Percentiles rank a stretch among this genome's conserved stretches.
Conservation (phyloP, 805 yeast genomes). For the Teunomyces lycoperdinae region DNA sequence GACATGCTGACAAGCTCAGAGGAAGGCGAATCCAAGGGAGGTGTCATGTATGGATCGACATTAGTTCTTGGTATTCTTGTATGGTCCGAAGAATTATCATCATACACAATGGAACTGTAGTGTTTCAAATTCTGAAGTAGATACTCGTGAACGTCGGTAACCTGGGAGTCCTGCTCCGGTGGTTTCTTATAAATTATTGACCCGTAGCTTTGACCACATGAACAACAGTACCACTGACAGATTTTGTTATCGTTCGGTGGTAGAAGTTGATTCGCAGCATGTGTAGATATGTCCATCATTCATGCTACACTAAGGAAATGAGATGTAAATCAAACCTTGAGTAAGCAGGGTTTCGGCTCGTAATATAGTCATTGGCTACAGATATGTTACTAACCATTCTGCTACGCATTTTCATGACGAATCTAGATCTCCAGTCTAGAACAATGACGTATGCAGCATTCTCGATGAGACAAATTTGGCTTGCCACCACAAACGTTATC, state of each 20-base stretch:
- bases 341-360: background rate
- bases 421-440: conserved; percentile 3
- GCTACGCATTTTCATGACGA: background rate
- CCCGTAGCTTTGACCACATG: conserved; percentile 39
- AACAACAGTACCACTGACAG: conserved; percentile 43
- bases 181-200: conserved; percentile 16
- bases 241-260: conserved; percentile 21
- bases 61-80: background rate
- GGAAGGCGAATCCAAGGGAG: background rate
- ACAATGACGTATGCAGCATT: background rate
- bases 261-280: background rate
- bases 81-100: background rate
- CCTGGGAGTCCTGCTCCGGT: conserved; percentile 1
- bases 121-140: conserved; percentile 17
- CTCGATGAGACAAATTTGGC: background rate
- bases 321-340: background rate
- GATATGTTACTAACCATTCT: background rate
- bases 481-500: background rate
- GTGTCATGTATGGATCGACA: background rate
- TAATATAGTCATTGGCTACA: conserved; percentile 1
- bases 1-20: background rate
- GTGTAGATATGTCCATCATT: conserved; percentile 1
- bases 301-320: background rate
- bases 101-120: conserved; percentile 23
- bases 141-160: conserved; percentile 5